A percentile compares a stretch with the other conserved stretches of the same genome.
Evolutionary conservation across 306 rosid genomes (phyloP).

Genomic region (Geum urbanum): DNA sequence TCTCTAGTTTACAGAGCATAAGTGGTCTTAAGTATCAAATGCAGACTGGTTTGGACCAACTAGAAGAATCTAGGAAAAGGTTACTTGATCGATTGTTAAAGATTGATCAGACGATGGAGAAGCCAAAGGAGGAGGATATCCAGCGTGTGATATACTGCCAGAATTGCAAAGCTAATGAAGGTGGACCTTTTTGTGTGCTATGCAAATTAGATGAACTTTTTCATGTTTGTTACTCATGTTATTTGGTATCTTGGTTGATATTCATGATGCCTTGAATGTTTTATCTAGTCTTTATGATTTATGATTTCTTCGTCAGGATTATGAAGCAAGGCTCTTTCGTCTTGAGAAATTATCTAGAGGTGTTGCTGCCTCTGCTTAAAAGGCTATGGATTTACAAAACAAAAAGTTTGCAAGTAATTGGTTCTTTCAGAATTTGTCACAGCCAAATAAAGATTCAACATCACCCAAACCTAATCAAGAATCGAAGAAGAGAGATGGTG

Average conservation of each 20-base stretch:
- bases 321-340: constrained; percentile 83
- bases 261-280: constrained; percentile 3
- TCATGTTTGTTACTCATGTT: constrained; percentile 50
- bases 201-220: constrained; percentile 83
- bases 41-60: constrained; percentile 79
- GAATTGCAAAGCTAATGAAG: constrained; percentile 63
- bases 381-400: constrained; percentile 82
- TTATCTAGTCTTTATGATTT: constrained; percentile 10
- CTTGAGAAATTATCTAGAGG: constrained; percentile 70
- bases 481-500: constrained; percentile 73
- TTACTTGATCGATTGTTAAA: constrained; percentile 74
- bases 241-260: constrained; percentile 29
- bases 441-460: constrained; percentile 42
- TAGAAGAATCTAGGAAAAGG: constrained; percentile 71
- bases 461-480: constrained; percentile 45
- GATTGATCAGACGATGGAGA: constrained; percentile 77
- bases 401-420: constrained; percentile 66
- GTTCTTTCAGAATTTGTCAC: constrained; percentile 63
- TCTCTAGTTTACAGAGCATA: constrained; percentile 72
- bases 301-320: constrained; percentile 44
- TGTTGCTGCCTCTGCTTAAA: constrained; percentile 74
- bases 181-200: constrained; percentile 71
- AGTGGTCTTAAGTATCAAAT: constrained; percentile 69
- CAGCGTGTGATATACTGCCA: constrained; percentile 72
- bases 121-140: constrained; percentile 80